A percentile compares a stretch with the other conserved stretches of the same genome.
Conservation (phyloP, 2,329 filamentous ascomycete genomes). For the Diaporthe citrichinensis region DNA sequence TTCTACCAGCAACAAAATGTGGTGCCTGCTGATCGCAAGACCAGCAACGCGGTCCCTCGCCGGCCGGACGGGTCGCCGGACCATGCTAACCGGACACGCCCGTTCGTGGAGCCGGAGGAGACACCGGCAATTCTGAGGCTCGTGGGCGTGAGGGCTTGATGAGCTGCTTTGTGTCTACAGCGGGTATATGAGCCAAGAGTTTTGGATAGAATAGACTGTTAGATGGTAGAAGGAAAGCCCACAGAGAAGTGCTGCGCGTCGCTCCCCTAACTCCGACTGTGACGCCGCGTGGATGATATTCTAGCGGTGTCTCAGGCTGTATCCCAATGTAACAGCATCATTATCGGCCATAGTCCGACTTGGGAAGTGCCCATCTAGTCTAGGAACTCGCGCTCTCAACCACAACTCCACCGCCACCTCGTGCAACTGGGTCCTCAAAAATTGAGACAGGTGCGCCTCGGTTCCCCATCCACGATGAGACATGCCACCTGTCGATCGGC, state of each 20-base stretch:
- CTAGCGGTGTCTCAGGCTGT: constrained; percentile 3
- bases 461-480: not conserved
- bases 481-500: constrained; percentile 19
- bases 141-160: constrained; percentile 20
- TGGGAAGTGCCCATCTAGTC: not conserved
- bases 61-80: constrained; percentile 33
- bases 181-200: not conserved
- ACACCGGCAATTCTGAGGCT: constrained; percentile 27
- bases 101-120: constrained; percentile 32
- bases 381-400: not conserved
- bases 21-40: constrained; percentile 27
- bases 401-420: not conserved
- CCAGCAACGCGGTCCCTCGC: not conserved
- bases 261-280: too few species aligned
- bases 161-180: not conserved
- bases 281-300: not conserved
- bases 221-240: not conserved
- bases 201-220: constrained; percentile 5
- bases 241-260: not conserved
- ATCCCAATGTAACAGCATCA: not conserved
- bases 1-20: constrained; percentile 35
- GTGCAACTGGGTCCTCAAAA: not conserved
- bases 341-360: not conserved
- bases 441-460: not conserved
- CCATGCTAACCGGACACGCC: constrained; percentile 26